These are phyloP conservation scores for Strobilomyces confusus DNA, from an alignment of 768 basidiomycete species.

Conservation along the genomic window DNA sequence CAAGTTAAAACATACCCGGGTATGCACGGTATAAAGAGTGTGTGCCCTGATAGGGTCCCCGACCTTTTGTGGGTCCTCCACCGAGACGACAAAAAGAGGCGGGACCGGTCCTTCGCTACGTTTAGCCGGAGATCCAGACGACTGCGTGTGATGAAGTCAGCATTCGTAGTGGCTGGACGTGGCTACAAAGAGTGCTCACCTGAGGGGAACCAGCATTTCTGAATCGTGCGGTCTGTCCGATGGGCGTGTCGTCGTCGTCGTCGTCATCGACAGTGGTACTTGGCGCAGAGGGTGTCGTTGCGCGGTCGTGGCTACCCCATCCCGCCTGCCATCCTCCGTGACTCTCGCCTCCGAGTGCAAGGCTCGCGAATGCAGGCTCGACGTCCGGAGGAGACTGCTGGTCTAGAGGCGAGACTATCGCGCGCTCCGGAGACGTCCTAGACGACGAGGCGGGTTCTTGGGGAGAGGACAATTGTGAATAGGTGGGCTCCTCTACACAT, in stretches of 20 bases:
- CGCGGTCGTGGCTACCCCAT: conserved; percentile 35
- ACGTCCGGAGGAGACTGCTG: conserved; percentile 20
- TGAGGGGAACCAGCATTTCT: conserved; percentile 26
- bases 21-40: conserved; percentile 96
- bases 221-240: conserved; percentile 43
- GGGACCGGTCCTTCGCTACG: conserved; percentile 45
- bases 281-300: conserved; percentile 20
- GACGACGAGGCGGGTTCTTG: conserved; percentile 9
- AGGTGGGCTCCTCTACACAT: conserved; percentile 10
- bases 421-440: conserved; percentile 25
- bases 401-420: conserved; percentile 29
- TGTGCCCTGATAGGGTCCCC: conserved; percentile 94
- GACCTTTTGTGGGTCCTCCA: conserved; percentile 96
- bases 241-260: conserved; percentile 68
- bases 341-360: conserved; percentile 45
- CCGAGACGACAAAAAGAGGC: conserved; percentile 79
- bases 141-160: conserved; percentile 8
- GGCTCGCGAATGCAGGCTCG: conserved; percentile 38
- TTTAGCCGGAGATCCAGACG: conserved; percentile 14
- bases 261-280: conserved; percentile 38
- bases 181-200: conserved; percentile 2
- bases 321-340: conserved; percentile 52
- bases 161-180: not conserved
- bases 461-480: conserved; percentile 8
- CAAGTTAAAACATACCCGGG: conserved; percentile 49